A percentile compares a stretch with the other conserved stretches of the same genome.
These are phyloP conservation scores for Gentiana dahurica DNA, from an alignment of 257 asterid species.

Conservation along the genomic window DNA sequence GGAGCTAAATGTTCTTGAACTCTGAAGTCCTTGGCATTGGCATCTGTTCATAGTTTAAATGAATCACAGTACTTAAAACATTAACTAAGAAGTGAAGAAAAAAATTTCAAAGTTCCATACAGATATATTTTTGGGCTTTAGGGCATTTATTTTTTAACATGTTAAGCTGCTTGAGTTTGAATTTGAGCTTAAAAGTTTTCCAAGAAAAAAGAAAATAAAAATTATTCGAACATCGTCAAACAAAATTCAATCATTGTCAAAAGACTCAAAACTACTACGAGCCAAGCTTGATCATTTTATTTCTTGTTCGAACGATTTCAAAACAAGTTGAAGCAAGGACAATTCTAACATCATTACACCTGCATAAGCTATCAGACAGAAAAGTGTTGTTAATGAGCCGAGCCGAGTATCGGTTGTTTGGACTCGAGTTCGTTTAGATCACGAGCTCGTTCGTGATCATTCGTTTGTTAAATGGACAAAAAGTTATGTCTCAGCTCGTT, in stretches of 20 bases:
- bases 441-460: too few relatives aligned
- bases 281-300: too few relatives aligned
- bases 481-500: too few relatives aligned
- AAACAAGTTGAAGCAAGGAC: too few relatives aligned
- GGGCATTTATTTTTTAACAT: background rate
- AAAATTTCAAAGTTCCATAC: background rate
- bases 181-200: background rate
- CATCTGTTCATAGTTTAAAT: constrained; percentile 18
- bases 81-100: background rate
- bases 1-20: constrained; percentile 17
- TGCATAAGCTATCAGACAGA: too few relatives aligned
- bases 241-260: background rate
- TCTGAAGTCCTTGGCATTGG: constrained; percentile 20
- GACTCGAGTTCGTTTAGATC: too few relatives aligned
- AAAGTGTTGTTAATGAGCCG: too few relatives aligned
- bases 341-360: too few relatives aligned
- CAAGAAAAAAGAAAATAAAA: background rate
- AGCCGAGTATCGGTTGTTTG: too few relatives aligned
- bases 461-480: too few relatives aligned
- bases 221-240: background rate
- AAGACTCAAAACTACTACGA: too few relatives aligned
- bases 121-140: background rate
- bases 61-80: constrained; percentile 5
- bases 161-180: background rate
- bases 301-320: too few relatives aligned